Evolutionary conservation across 2,329 filamentous ascomycete species (phyloP).

Genomic region (Coniochaeta sp.): DNA sequence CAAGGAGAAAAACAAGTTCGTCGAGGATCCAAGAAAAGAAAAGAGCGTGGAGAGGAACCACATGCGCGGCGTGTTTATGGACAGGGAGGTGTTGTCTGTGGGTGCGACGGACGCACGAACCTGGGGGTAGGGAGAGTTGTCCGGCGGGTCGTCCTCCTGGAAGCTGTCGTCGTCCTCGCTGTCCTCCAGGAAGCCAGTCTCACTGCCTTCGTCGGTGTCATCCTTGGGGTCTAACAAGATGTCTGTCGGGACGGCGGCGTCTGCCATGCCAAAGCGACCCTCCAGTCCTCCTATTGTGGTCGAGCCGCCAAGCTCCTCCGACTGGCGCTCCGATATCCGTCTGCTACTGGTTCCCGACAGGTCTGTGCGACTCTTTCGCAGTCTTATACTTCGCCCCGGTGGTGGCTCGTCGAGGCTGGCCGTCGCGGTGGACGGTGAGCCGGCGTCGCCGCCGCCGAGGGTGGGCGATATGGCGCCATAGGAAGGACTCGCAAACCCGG

Average conservation of each 20-base stretch:
- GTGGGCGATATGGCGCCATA: slow-evolving; percentile 24
- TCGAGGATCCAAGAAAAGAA: slow-evolving; percentile 36
- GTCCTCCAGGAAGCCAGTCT: slow-evolving; percentile 29
- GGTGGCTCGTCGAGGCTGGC: slow-evolving; percentile 3
- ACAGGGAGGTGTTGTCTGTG: slow-evolving; percentile 23
- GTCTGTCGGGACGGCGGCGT: slow-evolving; percentile 38
- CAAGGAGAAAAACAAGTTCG: slow-evolving; percentile 39
- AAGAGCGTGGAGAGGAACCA: slow-evolving; percentile 31
- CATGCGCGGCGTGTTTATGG: slow-evolving; percentile 36
- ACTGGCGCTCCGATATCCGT: slow-evolving; percentile 26
- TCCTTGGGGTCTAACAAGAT: slow-evolving; percentile 36
- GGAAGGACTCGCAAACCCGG: slow-evolving; percentile 22
- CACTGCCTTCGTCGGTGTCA: slow-evolving; percentile 12
- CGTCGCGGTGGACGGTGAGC: slow-evolving; percentile 5
- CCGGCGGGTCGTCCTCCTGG: slow-evolving; percentile 46
- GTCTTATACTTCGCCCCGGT: slow-evolving; percentile 3
- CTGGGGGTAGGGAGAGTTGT: slow-evolving; percentile 49
- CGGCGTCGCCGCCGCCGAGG: neutral
- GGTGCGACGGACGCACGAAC: slow-evolving; percentile 25
- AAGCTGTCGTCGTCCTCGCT: slow-evolving; percentile 26
- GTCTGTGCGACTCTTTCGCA: slow-evolving; percentile 7
- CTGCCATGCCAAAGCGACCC: slow-evolving; percentile 43
- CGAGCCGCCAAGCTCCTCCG: slow-evolving; percentile 44
- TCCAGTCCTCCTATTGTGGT: slow-evolving; percentile 46
- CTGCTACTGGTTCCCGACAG: slow-evolving; percentile 18